Percentiles rank a stretch among this genome's conserved stretches.
Evolutionary conservation across 345 rosid species (phyloP).

Genomic region (Gynandropsis gynandra): DNA sequence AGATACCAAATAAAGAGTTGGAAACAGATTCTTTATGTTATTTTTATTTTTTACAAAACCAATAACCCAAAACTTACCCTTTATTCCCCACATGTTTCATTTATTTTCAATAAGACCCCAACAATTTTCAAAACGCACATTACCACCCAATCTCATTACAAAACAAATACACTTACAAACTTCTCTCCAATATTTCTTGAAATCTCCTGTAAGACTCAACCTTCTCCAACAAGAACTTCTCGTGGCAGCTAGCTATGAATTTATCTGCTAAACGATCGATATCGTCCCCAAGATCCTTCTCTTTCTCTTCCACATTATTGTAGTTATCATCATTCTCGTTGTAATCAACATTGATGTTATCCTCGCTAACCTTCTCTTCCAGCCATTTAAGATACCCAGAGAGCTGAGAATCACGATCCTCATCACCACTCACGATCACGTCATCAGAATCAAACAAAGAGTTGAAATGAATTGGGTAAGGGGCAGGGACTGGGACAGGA

Average conservation of each 20-base stretch:
- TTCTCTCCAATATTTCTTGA: conserved; percentile 88
- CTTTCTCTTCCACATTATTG: conserved; percentile 15
- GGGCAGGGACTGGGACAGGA: conserved; percentile 38
- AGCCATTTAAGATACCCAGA: conserved; percentile 81
- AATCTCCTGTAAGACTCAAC: conserved; percentile 88
- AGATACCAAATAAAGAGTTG: no score
- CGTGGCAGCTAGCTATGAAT: conserved; percentile 81
- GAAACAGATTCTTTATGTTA: no score
- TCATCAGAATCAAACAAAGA: no score
- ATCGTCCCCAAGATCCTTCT: conserved; percentile 30
- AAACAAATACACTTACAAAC: conserved; percentile 39
- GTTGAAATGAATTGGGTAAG: neutral
- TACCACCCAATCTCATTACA: neutral
- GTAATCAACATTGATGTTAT: neutral
- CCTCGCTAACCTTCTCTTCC: conserved; percentile 40
- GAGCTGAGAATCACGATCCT: conserved; percentile 33
- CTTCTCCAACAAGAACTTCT: conserved; percentile 86
- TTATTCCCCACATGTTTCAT: no score
- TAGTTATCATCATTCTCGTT: no score
- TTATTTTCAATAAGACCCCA: neutral
- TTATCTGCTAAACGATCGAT: conserved; percentile 75
- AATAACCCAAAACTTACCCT: no score
- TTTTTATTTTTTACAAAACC: no score
- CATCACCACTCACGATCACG: conserved; percentile 27
- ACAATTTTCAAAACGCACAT: neutral